Evolutionary conservation across 2,329 filamentous ascomycete species (phyloP).

Genomic region (Colletotrichum liriopes): DNA sequence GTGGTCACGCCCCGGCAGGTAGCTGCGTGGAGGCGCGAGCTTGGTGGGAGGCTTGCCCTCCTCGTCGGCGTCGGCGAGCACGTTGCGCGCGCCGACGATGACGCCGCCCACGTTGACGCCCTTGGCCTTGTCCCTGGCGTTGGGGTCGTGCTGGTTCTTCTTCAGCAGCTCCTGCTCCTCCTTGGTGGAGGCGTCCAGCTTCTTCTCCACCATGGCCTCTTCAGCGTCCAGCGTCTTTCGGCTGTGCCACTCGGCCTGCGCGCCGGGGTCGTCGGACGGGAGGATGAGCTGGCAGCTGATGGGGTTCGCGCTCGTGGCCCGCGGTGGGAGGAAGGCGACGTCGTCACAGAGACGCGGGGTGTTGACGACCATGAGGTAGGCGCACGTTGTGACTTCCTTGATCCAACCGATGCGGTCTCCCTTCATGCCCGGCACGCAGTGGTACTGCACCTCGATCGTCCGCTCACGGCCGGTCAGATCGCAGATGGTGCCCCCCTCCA

Average conservation of each 20-base stretch:
- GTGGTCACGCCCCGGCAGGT: constrained; percentile 50
- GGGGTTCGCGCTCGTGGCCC: constrained; percentile 81
- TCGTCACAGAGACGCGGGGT: constrained; percentile 91
- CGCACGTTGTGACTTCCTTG: constrained; percentile 92
- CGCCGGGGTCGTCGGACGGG: constrained; percentile 62
- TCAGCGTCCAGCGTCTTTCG: constrained; percentile 57
- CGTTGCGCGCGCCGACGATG: constrained; percentile 65
- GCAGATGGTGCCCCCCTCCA: constrained; percentile 86
- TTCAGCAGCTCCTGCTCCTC: constrained; percentile 14
- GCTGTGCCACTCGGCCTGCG: constrained; percentile 48
- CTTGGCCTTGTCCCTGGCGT: constrained; percentile 41
- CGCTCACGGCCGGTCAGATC: constrained; percentile 87
- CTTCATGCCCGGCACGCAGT: constrained; percentile 82
- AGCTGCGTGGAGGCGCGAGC: constrained; percentile 62
- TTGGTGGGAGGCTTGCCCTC: constrained; percentile 64
- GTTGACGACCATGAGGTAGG: constrained; percentile 94
- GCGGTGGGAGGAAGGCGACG: constrained; percentile 86
- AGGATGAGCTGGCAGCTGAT: constrained; percentile 85
- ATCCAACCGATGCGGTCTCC: constrained; percentile 89
- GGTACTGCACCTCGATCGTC: constrained; percentile 86
- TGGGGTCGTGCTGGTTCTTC: constrained; percentile 19
- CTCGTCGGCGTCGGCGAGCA: constrained; percentile 63
- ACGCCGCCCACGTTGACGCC: constrained; percentile 67
- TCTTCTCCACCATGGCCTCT: constrained; percentile 52
- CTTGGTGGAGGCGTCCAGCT: constrained; percentile 22